phyloP scores from a whole-genome alignment of 2,329 filamentous ascomycete genomes.

The Hyphodiscus sp. region DNA sequence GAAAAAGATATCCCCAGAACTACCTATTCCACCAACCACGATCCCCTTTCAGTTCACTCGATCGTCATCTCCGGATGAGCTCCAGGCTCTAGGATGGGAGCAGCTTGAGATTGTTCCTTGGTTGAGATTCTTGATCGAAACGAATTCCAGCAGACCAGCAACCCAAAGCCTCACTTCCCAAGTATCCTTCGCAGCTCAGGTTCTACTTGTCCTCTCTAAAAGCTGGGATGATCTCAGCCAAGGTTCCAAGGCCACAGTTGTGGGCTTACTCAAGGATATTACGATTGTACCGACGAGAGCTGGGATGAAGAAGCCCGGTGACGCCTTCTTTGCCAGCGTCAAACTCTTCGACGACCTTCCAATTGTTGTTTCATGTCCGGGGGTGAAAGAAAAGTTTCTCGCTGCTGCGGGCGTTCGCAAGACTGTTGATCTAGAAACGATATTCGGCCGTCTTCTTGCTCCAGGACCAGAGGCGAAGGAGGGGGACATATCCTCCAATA shows the following conservation, averaged over 20 bases:
- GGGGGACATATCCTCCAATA: constrained; percentile 47
- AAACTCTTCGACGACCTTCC: constrained; percentile 93
- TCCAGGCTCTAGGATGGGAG: constrained; percentile 80
- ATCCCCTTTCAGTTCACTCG: constrained; percentile 82
- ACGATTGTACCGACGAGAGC: constrained; percentile 83
- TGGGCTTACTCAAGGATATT: constrained; percentile 56
- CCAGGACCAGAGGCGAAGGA: constrained; percentile 43
- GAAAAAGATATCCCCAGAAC: constrained; percentile 71
- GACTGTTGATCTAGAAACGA: constrained; percentile 88
- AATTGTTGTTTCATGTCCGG: constrained; percentile 65
- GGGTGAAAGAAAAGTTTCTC: constrained; percentile 87
- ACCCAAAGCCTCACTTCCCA: constrained; percentile 66
- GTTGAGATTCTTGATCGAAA: constrained; percentile 73
- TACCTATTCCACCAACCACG: constrained; percentile 75
- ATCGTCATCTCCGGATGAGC: constrained; percentile 55
- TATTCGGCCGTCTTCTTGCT: constrained; percentile 78
- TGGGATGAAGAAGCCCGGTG: constrained; percentile 78
- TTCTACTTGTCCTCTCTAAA: constrained; percentile 77
- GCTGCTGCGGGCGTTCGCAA: constrained; percentile 81
- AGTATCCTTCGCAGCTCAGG: constrained; percentile 66
- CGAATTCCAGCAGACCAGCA: constrained; percentile 48
- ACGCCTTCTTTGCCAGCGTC: constrained; percentile 90
- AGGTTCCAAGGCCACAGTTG: constrained; percentile 58
- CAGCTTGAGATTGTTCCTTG: constrained; percentile 80
- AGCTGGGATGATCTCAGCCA: constrained; percentile 77